Percentiles rank a stretch among this genome's conserved stretches.
Conservation (phyloP, 176 grass and related monocot genomes). For the Poa annua region DNA sequence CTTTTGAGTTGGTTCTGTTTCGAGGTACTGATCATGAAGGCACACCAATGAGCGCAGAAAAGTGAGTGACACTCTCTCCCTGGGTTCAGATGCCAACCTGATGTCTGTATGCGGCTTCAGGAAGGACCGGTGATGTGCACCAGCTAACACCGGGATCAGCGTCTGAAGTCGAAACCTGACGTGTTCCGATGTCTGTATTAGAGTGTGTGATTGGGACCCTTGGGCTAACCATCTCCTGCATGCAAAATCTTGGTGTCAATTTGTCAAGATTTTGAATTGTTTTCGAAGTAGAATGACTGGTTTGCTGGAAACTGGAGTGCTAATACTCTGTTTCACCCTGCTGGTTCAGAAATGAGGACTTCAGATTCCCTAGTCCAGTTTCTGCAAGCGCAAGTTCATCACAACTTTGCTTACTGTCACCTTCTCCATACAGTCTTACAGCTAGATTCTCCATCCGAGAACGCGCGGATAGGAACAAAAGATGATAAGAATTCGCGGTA, state of each 20-base stretch:
- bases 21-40: no score
- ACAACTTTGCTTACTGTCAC: neutral
- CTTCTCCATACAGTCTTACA: neutral
- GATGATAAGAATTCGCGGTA: slow-evolving; percentile 13
- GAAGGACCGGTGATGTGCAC: neutral
- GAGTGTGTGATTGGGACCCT: slow-evolving; percentile 2
- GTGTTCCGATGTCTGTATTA: slow-evolving; percentile 30
- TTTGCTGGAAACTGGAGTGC: neutral
- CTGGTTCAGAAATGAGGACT: neutral
- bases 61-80: neutral
- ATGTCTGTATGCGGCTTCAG: neutral
- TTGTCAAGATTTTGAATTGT: neutral
- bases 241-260: neutral
- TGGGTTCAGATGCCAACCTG: slow-evolving; percentile 22
- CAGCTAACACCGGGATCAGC: neutral
- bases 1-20: no score
- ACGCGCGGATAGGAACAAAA: slow-evolving; percentile 24
- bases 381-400: neutral
- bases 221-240: neutral
- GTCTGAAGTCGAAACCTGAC: slow-evolving; percentile 22
- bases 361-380: neutral
- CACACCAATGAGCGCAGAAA: no score
- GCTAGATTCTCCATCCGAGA: neutral
- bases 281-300: neutral
- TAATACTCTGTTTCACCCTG: neutral